Evolutionary conservation across 306 rosid species (phyloP).

Genomic region (Medicago ruthenica): DNA sequence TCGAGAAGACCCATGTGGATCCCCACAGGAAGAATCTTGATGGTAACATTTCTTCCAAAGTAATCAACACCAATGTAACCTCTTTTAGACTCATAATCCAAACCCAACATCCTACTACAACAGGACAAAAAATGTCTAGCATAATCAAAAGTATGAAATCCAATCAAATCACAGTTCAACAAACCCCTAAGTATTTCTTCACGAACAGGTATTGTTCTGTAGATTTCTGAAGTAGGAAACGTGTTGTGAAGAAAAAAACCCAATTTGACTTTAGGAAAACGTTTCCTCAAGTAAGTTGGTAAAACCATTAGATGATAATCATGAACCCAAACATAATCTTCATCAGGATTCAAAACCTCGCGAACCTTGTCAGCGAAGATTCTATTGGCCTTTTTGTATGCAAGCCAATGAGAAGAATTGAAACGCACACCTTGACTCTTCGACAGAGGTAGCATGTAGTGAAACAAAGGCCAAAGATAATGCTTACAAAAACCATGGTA

Average conservation of each 20-base stretch:
- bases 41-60: conserved; percentile 67
- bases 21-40: conserved; percentile 72
- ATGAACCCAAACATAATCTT: conserved; percentile 77
- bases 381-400: conserved; percentile 68
- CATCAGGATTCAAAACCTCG: conserved; percentile 64
- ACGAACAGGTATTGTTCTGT: conserved; percentile 62
- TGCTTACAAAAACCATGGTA: conserved; percentile 87
- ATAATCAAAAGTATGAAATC: conserved; percentile 78
- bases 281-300: conserved; percentile 64
- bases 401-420: conserved; percentile 61
- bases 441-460: conserved; percentile 77
- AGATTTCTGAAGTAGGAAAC: conserved; percentile 73
- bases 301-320: conserved; percentile 78
- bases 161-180: conserved; percentile 72
- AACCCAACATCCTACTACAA: conserved; percentile 76
- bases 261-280: conserved; percentile 58
- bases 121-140: conserved; percentile 78
- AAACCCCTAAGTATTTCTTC: conserved; percentile 62
- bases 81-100: conserved; percentile 73
- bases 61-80: conserved; percentile 79
- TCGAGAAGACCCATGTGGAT: conserved; percentile 72
- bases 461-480: conserved; percentile 82
- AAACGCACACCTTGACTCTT: conserved; percentile 60
- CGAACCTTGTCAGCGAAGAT: conserved; percentile 69
- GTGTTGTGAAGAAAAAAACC: conserved; percentile 74